Evolutionary conservation across 2,329 filamentous ascomycete genomes (phyloP).

Genomic region (Didymellaceae sp.): DNA sequence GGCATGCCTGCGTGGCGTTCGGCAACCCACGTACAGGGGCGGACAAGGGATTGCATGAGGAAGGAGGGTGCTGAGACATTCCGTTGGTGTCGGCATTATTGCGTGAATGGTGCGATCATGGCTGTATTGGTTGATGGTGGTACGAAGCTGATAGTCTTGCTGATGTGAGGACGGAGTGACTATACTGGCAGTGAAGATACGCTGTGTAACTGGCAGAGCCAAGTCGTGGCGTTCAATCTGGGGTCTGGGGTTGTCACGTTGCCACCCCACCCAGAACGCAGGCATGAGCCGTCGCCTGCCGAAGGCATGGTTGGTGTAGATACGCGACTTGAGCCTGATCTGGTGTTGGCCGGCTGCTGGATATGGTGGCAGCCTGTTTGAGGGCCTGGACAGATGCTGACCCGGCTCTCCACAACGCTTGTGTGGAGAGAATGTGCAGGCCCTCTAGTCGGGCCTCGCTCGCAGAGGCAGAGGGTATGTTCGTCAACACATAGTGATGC

Average conservation of each 20-base stretch:
- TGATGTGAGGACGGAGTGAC: conserved; percentile 29
- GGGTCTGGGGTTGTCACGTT: conserved; percentile 20
- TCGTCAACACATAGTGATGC: background rate
- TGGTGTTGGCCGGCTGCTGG: conserved; percentile 17
- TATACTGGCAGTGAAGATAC: conserved; percentile 11
- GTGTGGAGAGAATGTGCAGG: background rate
- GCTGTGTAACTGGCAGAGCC: conserved; percentile 13
- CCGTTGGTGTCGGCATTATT: conserved; percentile 9
- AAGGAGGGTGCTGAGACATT: conserved; percentile 9
- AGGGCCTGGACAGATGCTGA: conserved; percentile 12
- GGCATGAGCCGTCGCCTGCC: conserved; percentile 20
- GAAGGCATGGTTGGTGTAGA: conserved; percentile 26
- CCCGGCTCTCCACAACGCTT: background rate
- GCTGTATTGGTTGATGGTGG: conserved; percentile 10
- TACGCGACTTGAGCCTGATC: conserved; percentile 25
- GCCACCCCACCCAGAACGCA: conserved; percentile 26
- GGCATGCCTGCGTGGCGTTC: conserved; percentile 12
- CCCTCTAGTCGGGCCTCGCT: background rate
- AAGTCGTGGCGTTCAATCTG: conserved; percentile 22
- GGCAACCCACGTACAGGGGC: conserved; percentile 5
- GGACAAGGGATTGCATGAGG: background rate
- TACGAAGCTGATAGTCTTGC: conserved; percentile 13
- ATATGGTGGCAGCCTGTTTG: background rate
- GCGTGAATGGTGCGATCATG: conserved; percentile 15
- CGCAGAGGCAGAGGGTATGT: conserved; percentile 3